Percentiles rank a stretch among this genome's conserved stretches.
These are phyloP conservation scores for Cryptosporidium parvum DNA, from an alignment of 169 alveolate genomes.

Conservation along the genomic window DNA sequence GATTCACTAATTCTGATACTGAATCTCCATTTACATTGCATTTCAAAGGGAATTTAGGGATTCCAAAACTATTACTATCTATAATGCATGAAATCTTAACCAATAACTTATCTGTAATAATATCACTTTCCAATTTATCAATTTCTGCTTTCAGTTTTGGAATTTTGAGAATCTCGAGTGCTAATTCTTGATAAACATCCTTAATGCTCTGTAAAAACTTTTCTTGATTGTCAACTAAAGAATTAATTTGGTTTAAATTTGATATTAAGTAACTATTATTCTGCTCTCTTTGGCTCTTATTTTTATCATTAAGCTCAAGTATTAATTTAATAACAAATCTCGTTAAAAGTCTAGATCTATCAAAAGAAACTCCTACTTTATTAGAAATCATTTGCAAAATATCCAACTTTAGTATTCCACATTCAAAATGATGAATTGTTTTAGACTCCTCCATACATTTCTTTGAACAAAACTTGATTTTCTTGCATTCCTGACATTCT, in stretches of 20 bases:
- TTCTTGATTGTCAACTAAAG: conserved; percentile 1
- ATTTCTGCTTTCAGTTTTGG: conserved; percentile 2
- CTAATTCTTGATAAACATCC: conserved; percentile 9
- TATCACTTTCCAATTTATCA: not conserved
- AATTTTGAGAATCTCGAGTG: conserved; percentile 26
- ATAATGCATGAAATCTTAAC: conserved; percentile 42
- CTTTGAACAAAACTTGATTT: conserved; percentile 39
- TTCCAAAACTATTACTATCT: conserved; percentile 68
- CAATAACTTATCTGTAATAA: not conserved
- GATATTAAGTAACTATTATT: not conserved
- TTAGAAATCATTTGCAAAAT: conserved; percentile 1
- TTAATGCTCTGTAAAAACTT: not conserved
- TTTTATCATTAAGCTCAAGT: not conserved
- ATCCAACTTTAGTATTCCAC: conserved; percentile 8
- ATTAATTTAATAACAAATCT: conserved; percentile 29
- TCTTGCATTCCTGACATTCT: conserved; percentile 28
- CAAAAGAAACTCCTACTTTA: conserved; percentile 39
- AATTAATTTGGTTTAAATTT: conserved; percentile 9
- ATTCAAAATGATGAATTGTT: conserved; percentile 29
- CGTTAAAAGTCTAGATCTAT: conserved; percentile 14
- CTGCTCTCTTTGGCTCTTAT: not conserved
- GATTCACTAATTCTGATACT: not conserved
- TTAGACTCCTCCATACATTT: conserved; percentile 9
- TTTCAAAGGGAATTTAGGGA: conserved; percentile 28
- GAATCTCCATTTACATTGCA: not conserved